These are phyloP conservation scores for Chlamydomonas eustigma DNA, from an alignment of 139 green algal genomes.

Conservation along the genomic window DNA sequence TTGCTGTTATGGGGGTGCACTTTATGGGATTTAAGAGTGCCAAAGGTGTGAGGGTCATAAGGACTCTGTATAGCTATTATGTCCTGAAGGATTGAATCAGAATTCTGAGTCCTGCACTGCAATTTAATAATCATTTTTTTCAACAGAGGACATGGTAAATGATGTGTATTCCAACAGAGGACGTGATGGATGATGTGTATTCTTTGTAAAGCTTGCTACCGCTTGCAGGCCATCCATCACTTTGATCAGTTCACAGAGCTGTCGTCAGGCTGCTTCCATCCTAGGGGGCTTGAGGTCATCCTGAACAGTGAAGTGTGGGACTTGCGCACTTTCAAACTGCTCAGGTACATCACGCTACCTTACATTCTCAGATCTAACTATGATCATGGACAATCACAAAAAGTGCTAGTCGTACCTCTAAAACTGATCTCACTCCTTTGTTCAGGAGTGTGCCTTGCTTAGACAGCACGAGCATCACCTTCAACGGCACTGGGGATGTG, in stretches of 20 bases:
- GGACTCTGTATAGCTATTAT: too few species aligned
- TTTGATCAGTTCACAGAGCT: conserved; percentile 68
- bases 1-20: conserved; percentile 63
- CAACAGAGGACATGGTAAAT: too few species aligned
- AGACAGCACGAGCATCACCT: conserved; percentile 40
- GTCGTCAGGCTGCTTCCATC: conserved; percentile 60
- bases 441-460: conserved; percentile 49
- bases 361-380: too few species aligned
- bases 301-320: conserved; percentile 79
- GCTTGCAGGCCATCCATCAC: conserved; percentile 35
- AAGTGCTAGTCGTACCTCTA: too few species aligned
- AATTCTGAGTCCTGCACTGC: too few species aligned
- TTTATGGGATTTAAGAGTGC: conserved; percentile 63
- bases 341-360: conserved; percentile 38
- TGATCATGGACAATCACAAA: too few species aligned
- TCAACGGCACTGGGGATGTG: conserved; percentile 29
- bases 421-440: too few species aligned
- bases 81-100: too few species aligned
- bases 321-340: conserved; percentile 56
- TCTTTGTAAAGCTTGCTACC: too few species aligned
- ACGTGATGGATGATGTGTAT: too few species aligned
- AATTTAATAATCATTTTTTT: too few species aligned
- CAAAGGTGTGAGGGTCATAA: conserved; percentile 5
- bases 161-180: background rate
- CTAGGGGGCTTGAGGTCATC: conserved; percentile 59